Base-by-base conservation (phyloP, 2,329 filamentous ascomycete species). In the Fusarium protoensiforme region DNA sequence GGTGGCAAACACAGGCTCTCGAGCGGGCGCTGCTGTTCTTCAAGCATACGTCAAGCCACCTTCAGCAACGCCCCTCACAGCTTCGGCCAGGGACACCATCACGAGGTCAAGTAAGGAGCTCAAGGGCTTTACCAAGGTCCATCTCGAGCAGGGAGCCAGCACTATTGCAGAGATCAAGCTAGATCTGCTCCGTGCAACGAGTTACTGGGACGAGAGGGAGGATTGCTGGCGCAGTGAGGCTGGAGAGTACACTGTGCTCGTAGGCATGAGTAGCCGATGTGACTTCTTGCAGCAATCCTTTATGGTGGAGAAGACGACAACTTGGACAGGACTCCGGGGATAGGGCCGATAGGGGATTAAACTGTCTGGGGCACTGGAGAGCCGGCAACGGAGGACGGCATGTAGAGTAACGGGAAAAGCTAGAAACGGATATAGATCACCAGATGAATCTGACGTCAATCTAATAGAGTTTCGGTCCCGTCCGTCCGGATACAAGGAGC, bases 51-150 rank as follows among this genome's bases (percentile, higher is more conserved):
- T 81, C 38, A 69, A 76, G 22, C 73, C 51, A 11, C 69, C 67
- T 1, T 38, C 63, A 5, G 46, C 66, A 9, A 72, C 71, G 7
- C 71, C 71, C 0, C 35, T 73, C 22, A 76, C 72, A 9, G 66
- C 66, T 9, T 69, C 73, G 1, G 64, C 70, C 2, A 60, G 68
- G 2, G 69, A 75, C 4, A 65, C 72, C 11, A 74, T 80, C 29
- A 81, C 78, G 0, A 81, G 85, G 11, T 83, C 85, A 7, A 69
- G 72, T 31, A 84, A 84, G 74, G 84, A 86, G 67, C 75, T 86
- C 22, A 84, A 85, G 58, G 84, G 83, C 5, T 87, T 87, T 64
- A 71, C 80, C 22, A 86, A 86, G 66, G 81, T 84, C 11, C 75
- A 79, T 27, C 72, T 86, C 14, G 75, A 82, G 38, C 74, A 82